These are phyloP conservation scores for Scutellaria minor DNA, from an alignment of 257 asterid species.

Conservation along the genomic window DNA sequence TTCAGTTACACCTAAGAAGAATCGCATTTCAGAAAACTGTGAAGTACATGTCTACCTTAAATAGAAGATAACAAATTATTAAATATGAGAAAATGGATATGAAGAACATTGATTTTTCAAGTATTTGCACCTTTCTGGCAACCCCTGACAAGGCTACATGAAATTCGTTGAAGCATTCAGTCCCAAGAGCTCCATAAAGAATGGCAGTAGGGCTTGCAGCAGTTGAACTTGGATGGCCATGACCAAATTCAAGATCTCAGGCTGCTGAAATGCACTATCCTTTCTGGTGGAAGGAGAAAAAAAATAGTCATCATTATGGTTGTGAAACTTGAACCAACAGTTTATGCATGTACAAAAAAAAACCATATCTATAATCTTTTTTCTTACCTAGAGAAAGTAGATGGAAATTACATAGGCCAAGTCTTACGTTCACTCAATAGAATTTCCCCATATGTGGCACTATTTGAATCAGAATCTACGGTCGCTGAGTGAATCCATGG, in stretches of 20 bases:
- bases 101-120: conserved; percentile 22
- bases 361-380: background rate
- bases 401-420: conserved; percentile 30
- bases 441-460: conserved; percentile 39
- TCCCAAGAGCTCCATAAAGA: conserved; percentile 94
- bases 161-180: conserved; percentile 84
- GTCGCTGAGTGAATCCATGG: conserved; percentile 62
- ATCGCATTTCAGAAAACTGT: conserved; percentile 15
- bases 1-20: conserved; percentile 16
- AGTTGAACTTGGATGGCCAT: conserved; percentile 82
- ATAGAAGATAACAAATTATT: conserved; percentile 9
- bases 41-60: conserved; percentile 11
- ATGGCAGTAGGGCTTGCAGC: conserved; percentile 68
- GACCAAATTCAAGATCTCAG: conserved; percentile 95
- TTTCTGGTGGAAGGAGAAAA: conserved; percentile 49
- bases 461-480: conserved; percentile 49
- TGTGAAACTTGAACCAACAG: conserved; percentile 32
- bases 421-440: conserved; percentile 29
- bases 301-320: background rate
- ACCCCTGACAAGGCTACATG: conserved; percentile 72
- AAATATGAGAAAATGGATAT: conserved; percentile 8
- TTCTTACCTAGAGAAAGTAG: conserved; percentile 10
- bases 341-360: conserved; percentile 9
- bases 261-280: conserved; percentile 76
- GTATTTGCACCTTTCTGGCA: conserved; percentile 65